phyloP scores from a whole-genome alignment of 2,329 filamentous ascomycete genomes.

The Fusarium pininemorale region DNA sequence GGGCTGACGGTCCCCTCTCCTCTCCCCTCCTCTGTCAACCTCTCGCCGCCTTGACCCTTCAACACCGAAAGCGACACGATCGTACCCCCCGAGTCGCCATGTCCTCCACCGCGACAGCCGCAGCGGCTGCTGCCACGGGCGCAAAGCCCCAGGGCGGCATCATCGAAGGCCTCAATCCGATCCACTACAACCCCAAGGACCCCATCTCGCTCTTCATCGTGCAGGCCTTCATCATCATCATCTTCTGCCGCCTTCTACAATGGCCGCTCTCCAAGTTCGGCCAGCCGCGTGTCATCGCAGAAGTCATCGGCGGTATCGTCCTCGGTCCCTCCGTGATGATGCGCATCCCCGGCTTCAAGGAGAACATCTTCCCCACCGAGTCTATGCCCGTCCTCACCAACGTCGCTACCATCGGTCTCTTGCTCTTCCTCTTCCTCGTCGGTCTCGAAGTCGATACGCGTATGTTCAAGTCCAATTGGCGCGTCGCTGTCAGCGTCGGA shows the following conservation, averaged over 20 bases:
- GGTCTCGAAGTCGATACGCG: constrained; percentile 87
- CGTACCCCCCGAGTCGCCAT: too few species aligned
- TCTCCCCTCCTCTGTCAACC: not conserved
- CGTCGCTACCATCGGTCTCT: constrained; percentile 83
- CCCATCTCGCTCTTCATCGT: constrained; percentile 64
- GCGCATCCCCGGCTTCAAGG: constrained; percentile 80
- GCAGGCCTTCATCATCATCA: constrained; percentile 56
- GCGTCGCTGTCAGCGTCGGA: constrained; percentile 78
- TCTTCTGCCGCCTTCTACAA: constrained; percentile 66
- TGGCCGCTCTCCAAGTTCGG: constrained; percentile 80
- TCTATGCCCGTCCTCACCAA: constrained; percentile 81
- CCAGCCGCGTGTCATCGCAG: constrained; percentile 84
- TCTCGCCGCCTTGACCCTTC: too few species aligned
- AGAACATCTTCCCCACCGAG: constrained; percentile 77
- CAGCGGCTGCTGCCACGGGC: constrained; percentile 44
- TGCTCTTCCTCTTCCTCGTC: constrained; percentile 88
- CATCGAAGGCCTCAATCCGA: constrained; percentile 75
- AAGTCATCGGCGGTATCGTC: constrained; percentile 85
- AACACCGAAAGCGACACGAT: too few species aligned
- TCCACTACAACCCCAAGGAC: constrained; percentile 73
- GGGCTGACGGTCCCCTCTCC: not conserved
- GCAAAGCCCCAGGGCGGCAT: constrained; percentile 66
- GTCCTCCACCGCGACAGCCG: constrained; percentile 8
- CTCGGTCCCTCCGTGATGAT: constrained; percentile 90
- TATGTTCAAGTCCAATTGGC: constrained; percentile 82